Evolutionary conservation across 2,329 filamentous ascomycete genomes (phyloP).

Genomic region (Stachybotrys echinatus): DNA sequence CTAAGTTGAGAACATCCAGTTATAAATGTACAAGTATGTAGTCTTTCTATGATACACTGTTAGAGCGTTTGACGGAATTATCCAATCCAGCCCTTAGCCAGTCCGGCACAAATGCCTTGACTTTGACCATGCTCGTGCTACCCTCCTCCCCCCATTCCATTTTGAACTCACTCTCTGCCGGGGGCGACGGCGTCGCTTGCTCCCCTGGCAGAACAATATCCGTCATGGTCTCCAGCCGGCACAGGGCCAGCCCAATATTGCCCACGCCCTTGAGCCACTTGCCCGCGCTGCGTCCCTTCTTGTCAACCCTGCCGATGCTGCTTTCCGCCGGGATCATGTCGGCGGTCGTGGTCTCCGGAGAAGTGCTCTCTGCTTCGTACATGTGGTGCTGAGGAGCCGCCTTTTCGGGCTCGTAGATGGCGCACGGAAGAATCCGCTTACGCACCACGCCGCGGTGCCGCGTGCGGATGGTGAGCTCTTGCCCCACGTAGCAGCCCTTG

Average conservation of each 20-base stretch:
- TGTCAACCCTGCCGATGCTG: constrained; percentile 45
- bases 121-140: constrained; percentile 34
- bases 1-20: too few species aligned
- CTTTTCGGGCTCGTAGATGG: constrained; percentile 55
- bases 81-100: constrained; percentile 52
- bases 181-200: constrained; percentile 58
- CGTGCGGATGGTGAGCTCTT: constrained; percentile 93
- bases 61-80: neutral
- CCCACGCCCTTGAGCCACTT: constrained; percentile 77
- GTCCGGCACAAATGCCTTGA: constrained; percentile 78
- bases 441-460: constrained; percentile 90
- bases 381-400: constrained; percentile 33
- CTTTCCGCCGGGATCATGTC: constrained; percentile 37
- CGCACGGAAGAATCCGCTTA: constrained; percentile 79
- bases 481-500: constrained; percentile 96
- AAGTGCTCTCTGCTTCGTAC: constrained; percentile 34
- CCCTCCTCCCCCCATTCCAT: constrained; percentile 45
- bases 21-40: too few species aligned
- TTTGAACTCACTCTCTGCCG: constrained; percentile 56
- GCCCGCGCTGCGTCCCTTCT: constrained; percentile 66
- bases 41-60: constrained; percentile 8
- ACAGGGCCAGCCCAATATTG: constrained; percentile 82
- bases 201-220: constrained; percentile 66
- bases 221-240: constrained; percentile 87
- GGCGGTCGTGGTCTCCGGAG: constrained; percentile 18